Conservation (phyloP, 2,329 filamentous ascomycete genomes). For the Ascochyta clinopodiicola region DNA sequence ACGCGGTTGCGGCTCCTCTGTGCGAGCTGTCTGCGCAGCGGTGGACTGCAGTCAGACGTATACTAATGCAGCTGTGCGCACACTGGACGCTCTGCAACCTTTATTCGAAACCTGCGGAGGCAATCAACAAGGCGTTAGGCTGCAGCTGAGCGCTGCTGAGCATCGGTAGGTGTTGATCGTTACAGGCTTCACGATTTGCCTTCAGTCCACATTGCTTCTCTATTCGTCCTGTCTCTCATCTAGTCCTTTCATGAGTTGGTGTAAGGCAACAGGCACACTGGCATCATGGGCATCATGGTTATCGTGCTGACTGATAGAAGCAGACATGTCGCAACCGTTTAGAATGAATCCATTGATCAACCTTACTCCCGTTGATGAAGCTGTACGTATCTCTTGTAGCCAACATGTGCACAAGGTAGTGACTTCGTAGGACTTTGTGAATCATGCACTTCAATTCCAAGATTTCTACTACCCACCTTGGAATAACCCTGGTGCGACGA, state of each 20-base stretch:
- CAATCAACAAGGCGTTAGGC: constrained; percentile 40
- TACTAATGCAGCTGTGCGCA: constrained; percentile 45
- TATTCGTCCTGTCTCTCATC: background rate
- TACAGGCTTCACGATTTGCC: constrained; percentile 2
- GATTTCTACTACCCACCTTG: constrained; percentile 25
- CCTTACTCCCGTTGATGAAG: constrained; percentile 15
- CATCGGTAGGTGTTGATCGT: constrained; percentile 24
- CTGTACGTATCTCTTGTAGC: constrained; percentile 15
- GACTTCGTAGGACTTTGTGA: constrained; percentile 22
- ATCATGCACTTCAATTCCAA: constrained; percentile 19
- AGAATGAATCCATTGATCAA: constrained; percentile 24
- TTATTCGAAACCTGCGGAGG: constrained; percentile 21
- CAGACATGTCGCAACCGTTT: constrained; percentile 37
- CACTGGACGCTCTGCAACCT: constrained; percentile 28
- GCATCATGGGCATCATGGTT: constrained; percentile 16
- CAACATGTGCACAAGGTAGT: background rate
- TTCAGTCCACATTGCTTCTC: background rate
- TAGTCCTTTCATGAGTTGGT: background rate
- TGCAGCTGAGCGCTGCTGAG: constrained; percentile 28
- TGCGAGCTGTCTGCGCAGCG: constrained; percentile 26
- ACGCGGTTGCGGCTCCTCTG: constrained; percentile 11
- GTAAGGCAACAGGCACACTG: background rate
- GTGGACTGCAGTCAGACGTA: constrained; percentile 35
- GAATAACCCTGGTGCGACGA: constrained; percentile 18
- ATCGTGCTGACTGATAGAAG: constrained; percentile 34